Base-by-base conservation (phyloP, 805 yeast genomes). In the Barnettozyma siamensis region DNA sequence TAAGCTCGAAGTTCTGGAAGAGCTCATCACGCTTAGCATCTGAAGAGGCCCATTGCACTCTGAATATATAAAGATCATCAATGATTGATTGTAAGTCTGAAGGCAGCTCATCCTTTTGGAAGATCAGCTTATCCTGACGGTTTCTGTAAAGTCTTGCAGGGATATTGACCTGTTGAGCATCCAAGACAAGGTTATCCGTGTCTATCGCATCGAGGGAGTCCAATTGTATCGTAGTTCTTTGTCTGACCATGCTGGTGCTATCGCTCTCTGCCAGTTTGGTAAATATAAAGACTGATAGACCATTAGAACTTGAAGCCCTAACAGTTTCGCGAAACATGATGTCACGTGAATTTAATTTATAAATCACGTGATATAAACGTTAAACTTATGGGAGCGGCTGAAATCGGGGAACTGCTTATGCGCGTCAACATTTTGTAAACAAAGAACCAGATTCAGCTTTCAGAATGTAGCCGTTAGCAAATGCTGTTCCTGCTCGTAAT, bases 181-280 rank as follows among this genome's bases (percentile, higher is more conserved):
- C 38, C 19, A 54, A 42, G 4, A 48, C 29, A 3, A 47, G 43
- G 26, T 54, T 54, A 32, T 54, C 56, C 3, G 58, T 53, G 35
- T 50, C 57, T 17, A 54, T 51, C 5, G 50, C 23, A 18, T 51
- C 47, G 7, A 54, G 35, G 1, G 54, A 39, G 13, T 47, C 33
- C 21, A 54, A 38, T 9, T 45, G 43, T 26, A 53, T 37, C 1
- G 57, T 53, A 1, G 47, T 54, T 26, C 56, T 37, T 20, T 54
- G 54, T 24, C 42, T 50, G 38, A 47, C 49, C 42, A 33, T 15
- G 17, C 18, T 24, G 16, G 7, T 21, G n/a, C n/a, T n/a, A n/a
- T n/a, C n/a, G n/a, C n/a, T n/a, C n/a, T n/a, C n/a, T n/a, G n/a
- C n/a, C n/a, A n/a, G n/a, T n/a, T n/a, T n/a, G n/a, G n/a, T n/a